These are phyloP conservation scores for Salix koriyanagi DNA, from an alignment of 345 rosid species.

Conservation along the genomic window DNA sequence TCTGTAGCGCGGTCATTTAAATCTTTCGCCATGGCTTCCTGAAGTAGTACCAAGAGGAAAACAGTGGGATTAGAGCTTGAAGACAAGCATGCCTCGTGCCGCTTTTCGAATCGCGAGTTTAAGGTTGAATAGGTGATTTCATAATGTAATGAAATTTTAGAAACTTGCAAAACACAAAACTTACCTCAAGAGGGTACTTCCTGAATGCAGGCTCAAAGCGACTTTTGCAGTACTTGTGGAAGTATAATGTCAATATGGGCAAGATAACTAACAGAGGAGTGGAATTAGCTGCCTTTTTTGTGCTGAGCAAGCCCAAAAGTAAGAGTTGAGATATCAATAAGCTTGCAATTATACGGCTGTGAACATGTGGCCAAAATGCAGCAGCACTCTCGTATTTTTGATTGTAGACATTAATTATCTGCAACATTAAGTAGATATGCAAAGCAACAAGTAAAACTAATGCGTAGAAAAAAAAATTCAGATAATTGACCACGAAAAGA, in stretches of 20 bases:
- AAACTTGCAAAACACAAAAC: not conserved
- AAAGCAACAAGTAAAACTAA: not conserved
- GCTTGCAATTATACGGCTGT: slow-evolving; percentile 77
- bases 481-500: too few species aligned
- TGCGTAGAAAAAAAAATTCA: not conserved
- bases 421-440: slow-evolving; percentile 10
- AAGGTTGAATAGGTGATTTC: not conserved
- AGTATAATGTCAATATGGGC: slow-evolving; percentile 70
- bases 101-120: not conserved
- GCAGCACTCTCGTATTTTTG: slow-evolving; percentile 92
- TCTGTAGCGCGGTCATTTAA: slow-evolving; percentile 49
- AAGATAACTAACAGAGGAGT: slow-evolving; percentile 76
- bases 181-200: slow-evolving; percentile 87
- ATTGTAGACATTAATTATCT: slow-evolving; percentile 89
- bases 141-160: not conserved
- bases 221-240: slow-evolving; percentile 87
- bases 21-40: slow-evolving; percentile 97
- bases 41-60: slow-evolving; percentile 18
- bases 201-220: slow-evolving; percentile 94
- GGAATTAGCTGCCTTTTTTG: slow-evolving; percentile 85
- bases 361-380: slow-evolving; percentile 98
- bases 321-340: slow-evolving; percentile 84
- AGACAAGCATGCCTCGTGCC: not conserved
- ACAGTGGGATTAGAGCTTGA: not conserved
- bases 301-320: slow-evolving; percentile 76